Base-by-base conservation (phyloP, 805 yeast species). In the Kuraishia molischiana region DNA sequence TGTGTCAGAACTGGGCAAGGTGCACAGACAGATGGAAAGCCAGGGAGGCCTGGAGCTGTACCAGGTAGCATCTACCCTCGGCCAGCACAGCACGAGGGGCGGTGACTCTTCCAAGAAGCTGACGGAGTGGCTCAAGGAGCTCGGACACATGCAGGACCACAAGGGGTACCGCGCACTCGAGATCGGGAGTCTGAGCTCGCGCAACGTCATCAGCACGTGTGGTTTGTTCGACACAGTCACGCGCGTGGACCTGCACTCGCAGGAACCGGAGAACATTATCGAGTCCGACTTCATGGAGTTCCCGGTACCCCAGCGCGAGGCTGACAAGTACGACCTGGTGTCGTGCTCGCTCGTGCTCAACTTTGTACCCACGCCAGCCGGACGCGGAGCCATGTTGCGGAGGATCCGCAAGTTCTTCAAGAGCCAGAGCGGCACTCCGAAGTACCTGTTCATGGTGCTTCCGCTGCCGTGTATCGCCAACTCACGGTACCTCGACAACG, bases 51-150 rank as follows among this genome's bases (percentile, higher is more conserved):
- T 90, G 2, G 69, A 75, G 36, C 72, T 74, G 9, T 90, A 90
- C 54, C 98, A 90, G 51, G 58, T 67, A 17, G 97, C 97, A 0
- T 85, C 95, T 2, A 72, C 82, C 1, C 74, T 77, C 36, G 98
- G 98, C 0, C 98, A 90, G 50, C 73, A 75, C 41, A 53, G 58
- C 0, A 67, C 69, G 34, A 56, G 97, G 44, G 97, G 98, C 0
- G 95, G 96, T 2, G 98, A 90, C 52, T 85, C 96, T 0, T 86
- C 95, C 2, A 84, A 80, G 46, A 66, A 78, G 49, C 61, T 90
- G 33, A 69, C 85, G n/a, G 72, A 77, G 39, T 85, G 94, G 89
- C 57, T 85, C 4, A 60, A 63, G 18, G 69, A 65, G 26, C 36
- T 60, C 29, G 44, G 39, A 4, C 20, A 41, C 1, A 40, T 38